Evolutionary conservation across 2,329 filamentous ascomycete species (phyloP).

Genomic region (Aspergillus calidoustus): DNA sequence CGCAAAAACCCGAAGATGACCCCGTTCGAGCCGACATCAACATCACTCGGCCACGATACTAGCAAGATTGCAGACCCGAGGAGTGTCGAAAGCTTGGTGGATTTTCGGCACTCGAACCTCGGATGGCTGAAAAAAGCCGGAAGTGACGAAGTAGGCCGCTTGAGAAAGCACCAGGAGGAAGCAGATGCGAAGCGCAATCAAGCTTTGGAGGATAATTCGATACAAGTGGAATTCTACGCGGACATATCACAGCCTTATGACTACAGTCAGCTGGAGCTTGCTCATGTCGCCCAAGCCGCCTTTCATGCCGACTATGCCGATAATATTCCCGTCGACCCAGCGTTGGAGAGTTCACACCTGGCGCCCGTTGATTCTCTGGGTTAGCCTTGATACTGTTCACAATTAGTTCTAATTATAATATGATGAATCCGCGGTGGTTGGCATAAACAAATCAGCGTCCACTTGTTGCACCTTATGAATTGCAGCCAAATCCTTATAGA

Average conservation of each 20-base stretch:
- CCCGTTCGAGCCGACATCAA: conserved; percentile 85
- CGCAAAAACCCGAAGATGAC: conserved; percentile 69
- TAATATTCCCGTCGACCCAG: conserved; percentile 51
- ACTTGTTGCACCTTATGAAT: not conserved
- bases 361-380: conserved; percentile 13
- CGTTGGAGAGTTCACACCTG: conserved; percentile 35
- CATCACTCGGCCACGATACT: conserved; percentile 88
- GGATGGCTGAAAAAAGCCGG: conserved; percentile 72
- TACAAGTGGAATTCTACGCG: conserved; percentile 39
- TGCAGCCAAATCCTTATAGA: too few species aligned
- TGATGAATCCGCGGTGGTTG: not conserved
- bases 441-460: not conserved
- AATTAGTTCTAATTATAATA: not conserved
- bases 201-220: conserved; percentile 50
- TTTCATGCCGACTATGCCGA: conserved; percentile 26
- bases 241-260: not conserved
- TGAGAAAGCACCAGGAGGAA: conserved; percentile 57
- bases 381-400: not conserved
- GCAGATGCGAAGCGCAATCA: conserved; percentile 58
- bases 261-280: conserved; percentile 44
- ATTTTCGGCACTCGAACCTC: conserved; percentile 88
- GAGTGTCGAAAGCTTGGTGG: conserved; percentile 86
- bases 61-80: conserved; percentile 86
- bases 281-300: conserved; percentile 19
- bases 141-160: conserved; percentile 53